These are phyloP conservation scores for Terana coerulea DNA, from an alignment of 768 basidiomycete genomes.

Conservation along the genomic window DNA sequence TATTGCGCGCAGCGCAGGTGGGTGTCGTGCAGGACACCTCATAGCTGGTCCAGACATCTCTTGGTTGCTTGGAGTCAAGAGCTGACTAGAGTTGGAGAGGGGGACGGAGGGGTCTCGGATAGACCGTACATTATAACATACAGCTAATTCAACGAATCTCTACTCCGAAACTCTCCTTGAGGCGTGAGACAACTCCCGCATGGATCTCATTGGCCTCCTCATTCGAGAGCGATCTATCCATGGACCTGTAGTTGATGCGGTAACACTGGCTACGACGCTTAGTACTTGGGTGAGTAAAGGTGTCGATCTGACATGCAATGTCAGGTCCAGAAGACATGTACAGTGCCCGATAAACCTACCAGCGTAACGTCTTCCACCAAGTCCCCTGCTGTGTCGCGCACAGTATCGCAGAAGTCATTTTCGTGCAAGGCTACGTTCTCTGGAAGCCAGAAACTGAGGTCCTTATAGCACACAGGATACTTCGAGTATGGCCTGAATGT, in stretches of 20 bases:
- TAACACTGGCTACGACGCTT: constrained; percentile 78
- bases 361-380: constrained; percentile 86
- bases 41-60: constrained; percentile 15
- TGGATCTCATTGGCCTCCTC: constrained; percentile 88
- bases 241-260: constrained; percentile 91
- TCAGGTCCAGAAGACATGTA: constrained; percentile 1
- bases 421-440: constrained; percentile 65
- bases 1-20: constrained; percentile 93
- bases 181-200: constrained; percentile 47
- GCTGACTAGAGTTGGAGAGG: background rate
- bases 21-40: constrained; percentile 81
- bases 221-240: constrained; percentile 92
- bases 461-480: constrained; percentile 91
- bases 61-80: background rate
- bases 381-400: constrained; percentile 90
- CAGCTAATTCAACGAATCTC: constrained; percentile 74
- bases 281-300: constrained; percentile 88
- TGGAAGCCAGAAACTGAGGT: constrained; percentile 91
- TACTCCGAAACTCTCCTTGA: constrained; percentile 67
- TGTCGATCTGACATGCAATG: constrained; percentile 67
- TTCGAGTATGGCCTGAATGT: constrained; percentile 90
- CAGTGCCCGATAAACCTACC: constrained; percentile 35
- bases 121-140: constrained; percentile 21
- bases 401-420: constrained; percentile 95
- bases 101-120: constrained; percentile 2